Base-by-base conservation (phyloP, 2,329 filamentous ascomycete genomes). In the Paecilomyces sp. region DNA sequence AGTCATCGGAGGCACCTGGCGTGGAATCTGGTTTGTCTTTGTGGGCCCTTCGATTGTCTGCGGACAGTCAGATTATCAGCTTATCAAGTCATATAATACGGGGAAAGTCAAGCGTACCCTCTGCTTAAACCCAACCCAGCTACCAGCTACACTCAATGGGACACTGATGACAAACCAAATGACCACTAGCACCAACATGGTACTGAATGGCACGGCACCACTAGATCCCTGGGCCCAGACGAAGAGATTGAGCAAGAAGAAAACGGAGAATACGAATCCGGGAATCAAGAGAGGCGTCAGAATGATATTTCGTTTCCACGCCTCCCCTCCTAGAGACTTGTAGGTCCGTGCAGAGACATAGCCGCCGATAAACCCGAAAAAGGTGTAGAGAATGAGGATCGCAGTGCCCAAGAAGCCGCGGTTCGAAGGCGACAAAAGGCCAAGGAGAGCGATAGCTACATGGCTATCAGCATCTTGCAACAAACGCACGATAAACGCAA, bases 91-190 rank as follows among this genome's bases (percentile, higher is more conserved):
- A 15, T 22, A 33, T 12, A 11, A 12, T 33, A 33, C 5, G 31
- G 28, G n/a, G 33, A 12, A 3, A 31, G n/a, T 59, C 52, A 9
- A 52, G 67, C 72, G 59, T 73, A 80, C 78, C 51, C 79, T 72
- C 65, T 88, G 85, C 63, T 88, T 91, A 82, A 97, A 97, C 33
- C 92, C 94, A 52, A 97, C 74, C 92, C 92, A 99, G 53, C 91
- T 96, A 57, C 94, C 94, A 7, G 86, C 88, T 62, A 96, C 84
- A 30, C 92, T 96, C 52, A 97, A 83, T 6, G 94, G 94, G 2
- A 97, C 89, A 41, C 91, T 96, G 73, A 99, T 96, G 71, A 97
- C 73, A 77, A 99, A 99, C 94, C 94, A 99, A 70, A 99, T 97
- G 64, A 84, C 83, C 54, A 99, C 83, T 60, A 97, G 87, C 58